A percentile compares a stretch with the other conserved stretches of the same genome.
These are phyloP conservation scores for Anaeramoeba flamelloides DNA, from an alignment of 78 protist species.

Conservation along the genomic window DNA sequence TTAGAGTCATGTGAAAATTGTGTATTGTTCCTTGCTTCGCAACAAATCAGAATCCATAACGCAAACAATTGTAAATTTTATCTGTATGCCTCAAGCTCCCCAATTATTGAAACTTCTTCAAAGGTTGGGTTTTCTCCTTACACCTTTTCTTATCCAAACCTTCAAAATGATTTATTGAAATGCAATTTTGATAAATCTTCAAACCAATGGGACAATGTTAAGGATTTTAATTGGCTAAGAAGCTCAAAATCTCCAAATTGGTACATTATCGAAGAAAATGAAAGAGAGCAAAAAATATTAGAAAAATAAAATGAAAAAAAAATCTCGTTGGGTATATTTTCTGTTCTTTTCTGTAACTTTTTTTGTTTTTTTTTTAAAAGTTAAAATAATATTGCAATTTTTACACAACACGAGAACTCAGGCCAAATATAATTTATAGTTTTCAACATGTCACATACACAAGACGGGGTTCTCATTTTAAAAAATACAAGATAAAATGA, in stretches of 20 bases:
- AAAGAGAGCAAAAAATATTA: too few relatives aligned
- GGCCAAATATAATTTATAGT: too few relatives aligned
- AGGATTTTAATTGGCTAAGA: slow-evolving; percentile 31
- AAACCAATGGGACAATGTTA: slow-evolving; percentile 17
- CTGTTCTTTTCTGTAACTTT: too few relatives aligned
- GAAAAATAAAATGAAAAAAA: too few relatives aligned
- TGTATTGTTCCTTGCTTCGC: slow-evolving; percentile 12
- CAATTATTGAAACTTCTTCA: slow-evolving; percentile 25
- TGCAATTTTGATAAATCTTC: background rate
- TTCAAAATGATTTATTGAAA: background rate
- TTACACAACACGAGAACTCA: too few relatives aligned
- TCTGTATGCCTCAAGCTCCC: slow-evolving; percentile 15
- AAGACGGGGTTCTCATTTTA: too few relatives aligned
- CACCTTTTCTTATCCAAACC: background rate
- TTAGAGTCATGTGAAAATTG: slow-evolving; percentile 11
- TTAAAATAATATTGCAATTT: too few relatives aligned
- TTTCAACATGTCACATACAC: too few relatives aligned
- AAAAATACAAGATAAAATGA: too few relatives aligned
- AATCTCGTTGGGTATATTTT: too few relatives aligned
- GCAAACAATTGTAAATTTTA: slow-evolving; percentile 3
- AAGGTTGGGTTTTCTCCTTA: slow-evolving; percentile 22
- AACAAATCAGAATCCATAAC: slow-evolving; percentile 23
- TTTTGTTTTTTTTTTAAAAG: too few relatives aligned
- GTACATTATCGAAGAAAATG: background rate
- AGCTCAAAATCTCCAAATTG: slow-evolving; percentile 27